Percentiles rank a stretch among this genome's conserved stretches.
phyloP scores from a whole-genome alignment of 1,139 yeast species.

The Blastobotrys petasosporus region DNA sequence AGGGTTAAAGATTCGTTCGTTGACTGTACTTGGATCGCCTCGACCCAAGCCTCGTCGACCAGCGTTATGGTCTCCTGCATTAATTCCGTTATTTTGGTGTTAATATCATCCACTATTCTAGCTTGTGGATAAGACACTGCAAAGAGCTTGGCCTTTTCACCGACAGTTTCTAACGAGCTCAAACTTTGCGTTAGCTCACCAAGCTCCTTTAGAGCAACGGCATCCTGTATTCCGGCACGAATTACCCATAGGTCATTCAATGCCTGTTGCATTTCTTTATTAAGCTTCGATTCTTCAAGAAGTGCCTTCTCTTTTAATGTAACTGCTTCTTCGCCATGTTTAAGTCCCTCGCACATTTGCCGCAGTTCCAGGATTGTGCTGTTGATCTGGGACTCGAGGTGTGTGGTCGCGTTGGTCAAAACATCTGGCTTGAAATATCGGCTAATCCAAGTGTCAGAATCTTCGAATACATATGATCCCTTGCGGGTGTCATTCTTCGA shows the following conservation, averaged over 20 bases:
- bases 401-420: slow-evolving; percentile 1
- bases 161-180: slow-evolving; percentile 23
- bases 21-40: slow-evolving; percentile 7
- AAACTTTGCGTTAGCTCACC: slow-evolving; percentile 26
- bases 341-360: slow-evolving; percentile 4
- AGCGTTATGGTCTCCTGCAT: slow-evolving; percentile 11
- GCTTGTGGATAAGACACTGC: slow-evolving; percentile 16
- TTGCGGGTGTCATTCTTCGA: not conserved
- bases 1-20: slow-evolving; percentile 1
- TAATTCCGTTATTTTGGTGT: slow-evolving; percentile 15
- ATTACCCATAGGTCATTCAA: slow-evolving; percentile 28
- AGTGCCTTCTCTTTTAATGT: slow-evolving; percentile 7
- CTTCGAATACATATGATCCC: slow-evolving; percentile 6
- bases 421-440: slow-evolving; percentile 2
- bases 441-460: slow-evolving; percentile 8
- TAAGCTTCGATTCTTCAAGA: slow-evolving; percentile 3
- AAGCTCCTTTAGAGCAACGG: slow-evolving; percentile 22
- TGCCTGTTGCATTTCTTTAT: slow-evolving; percentile 12
- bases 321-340: not conserved
- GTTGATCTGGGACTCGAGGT: slow-evolving; percentile 8
- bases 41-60: slow-evolving; percentile 21
- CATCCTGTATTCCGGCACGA: slow-evolving; percentile 28
- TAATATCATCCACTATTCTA: slow-evolving; percentile 15
- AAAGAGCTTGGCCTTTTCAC: slow-evolving; percentile 20
- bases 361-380: slow-evolving; percentile 3